Base-by-base conservation (phyloP, 805 yeast species). In the Saccharomycopsis fodiens region DNA sequence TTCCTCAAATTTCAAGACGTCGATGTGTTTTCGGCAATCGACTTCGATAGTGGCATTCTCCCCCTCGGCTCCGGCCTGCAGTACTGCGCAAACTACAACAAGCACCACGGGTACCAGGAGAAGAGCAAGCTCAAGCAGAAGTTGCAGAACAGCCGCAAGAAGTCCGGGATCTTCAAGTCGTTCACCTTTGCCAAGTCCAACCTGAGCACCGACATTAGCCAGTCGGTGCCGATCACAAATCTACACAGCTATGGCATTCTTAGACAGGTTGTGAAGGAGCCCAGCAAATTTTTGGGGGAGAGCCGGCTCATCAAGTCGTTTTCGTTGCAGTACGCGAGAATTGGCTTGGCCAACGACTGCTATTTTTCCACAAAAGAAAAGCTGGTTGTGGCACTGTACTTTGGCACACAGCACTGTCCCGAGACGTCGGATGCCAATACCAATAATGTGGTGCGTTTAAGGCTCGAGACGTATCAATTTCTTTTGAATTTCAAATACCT, bases 301-400 rank as follows among this genome's bases (percentile, higher is more conserved):
- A 19, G 19, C 5, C 38, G 40, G 29, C 30, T 48, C 5, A 39
- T 51, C 21, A 47, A 43, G 21, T 39, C 50, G n/a, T 36, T 51
- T 7, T 35, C 50, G 12, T 23, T 51, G 12, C 54, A 51, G 31
- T 43, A 47, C 35, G 54, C 47, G 8, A 44, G 43, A 21, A 23
- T 51, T 17, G 54, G 54, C 3, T 25, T 51, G 2, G 54, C 52
- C 15, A 51, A 47, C 41, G 54, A 51, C 35, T 42, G 35, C 13
- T n/a, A 15, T 7, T 10, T 42, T 5, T 12, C 39, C 7, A 41
- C 27, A 39, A 48, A 39, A 32, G 54, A 51, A 12, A 23, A 34
- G n/a, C 10, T n/a, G 2, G 29, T 31, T 25, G 39, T 47, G 4
- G 32, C 17, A 3, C 8, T 30, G 17, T 7, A 40, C 7, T 47